Conservation (phyloP, 768 basidiomycete genomes). For the Mycena filopes region DNA sequence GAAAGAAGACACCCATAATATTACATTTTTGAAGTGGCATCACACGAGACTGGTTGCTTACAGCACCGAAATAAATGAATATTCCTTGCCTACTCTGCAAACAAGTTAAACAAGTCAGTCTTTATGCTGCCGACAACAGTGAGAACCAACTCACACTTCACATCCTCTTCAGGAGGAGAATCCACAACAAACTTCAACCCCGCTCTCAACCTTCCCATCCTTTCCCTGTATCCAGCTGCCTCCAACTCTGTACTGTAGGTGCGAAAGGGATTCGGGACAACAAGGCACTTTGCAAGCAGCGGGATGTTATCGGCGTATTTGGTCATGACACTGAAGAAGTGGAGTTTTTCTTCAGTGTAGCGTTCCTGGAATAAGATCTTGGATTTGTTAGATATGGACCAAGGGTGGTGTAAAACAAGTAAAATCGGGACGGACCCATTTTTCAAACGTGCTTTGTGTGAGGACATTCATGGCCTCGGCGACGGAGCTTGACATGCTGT, state of each 20-base stretch:
- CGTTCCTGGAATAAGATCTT: background rate
- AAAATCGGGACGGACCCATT: background rate
- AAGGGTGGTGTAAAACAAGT: no score
- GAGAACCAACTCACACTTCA: no score
- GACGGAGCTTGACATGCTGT: slow-evolving; percentile 1
- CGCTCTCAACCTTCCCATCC: background rate
- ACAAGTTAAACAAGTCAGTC: no score
- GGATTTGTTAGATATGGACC: background rate
- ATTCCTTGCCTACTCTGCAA: no score
- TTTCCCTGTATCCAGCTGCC: background rate
- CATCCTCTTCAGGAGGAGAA: no score
- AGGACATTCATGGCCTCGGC: background rate
- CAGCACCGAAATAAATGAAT: no score
- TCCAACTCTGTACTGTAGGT: background rate
- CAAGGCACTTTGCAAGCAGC: background rate
- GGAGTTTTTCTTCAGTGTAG: background rate
- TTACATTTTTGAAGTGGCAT: no score
- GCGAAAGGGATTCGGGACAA: background rate
- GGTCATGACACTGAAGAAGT: background rate
- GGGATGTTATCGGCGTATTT: background rate
- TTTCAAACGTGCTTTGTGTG: background rate
- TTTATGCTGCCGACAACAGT: no score
- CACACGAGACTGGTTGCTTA: no score
- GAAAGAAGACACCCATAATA: no score
- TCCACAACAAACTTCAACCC: background rate